These are phyloP conservation scores for Sporothrix curviconia DNA, from an alignment of 2,329 filamentous ascomycete genomes.

Conservation along the genomic window DNA sequence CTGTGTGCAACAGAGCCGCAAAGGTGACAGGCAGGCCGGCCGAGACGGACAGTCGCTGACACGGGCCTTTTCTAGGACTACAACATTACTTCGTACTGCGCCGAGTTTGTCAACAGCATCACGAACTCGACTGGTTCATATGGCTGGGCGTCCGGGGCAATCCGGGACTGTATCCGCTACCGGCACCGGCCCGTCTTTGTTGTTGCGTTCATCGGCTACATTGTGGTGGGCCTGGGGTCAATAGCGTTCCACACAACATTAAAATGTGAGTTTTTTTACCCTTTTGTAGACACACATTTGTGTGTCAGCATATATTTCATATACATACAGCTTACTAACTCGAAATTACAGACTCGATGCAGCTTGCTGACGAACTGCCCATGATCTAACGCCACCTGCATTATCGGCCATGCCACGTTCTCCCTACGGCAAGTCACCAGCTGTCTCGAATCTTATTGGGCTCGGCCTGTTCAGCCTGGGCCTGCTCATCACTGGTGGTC, in stretches of 20 bases:
- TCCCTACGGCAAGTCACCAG: slow-evolving; percentile 54
- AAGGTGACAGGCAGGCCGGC: no score
- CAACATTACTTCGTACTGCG: slow-evolving; percentile 32
- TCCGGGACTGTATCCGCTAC: slow-evolving; percentile 64
- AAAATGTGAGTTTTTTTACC: slow-evolving; percentile 51
- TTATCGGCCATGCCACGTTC: slow-evolving; percentile 63
- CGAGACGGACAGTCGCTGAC: no score
- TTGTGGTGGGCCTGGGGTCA: slow-evolving; percentile 48
- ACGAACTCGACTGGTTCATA: slow-evolving; percentile 80
- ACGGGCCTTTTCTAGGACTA: no score
- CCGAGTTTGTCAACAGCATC: slow-evolving; percentile 50
- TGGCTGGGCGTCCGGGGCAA: slow-evolving; percentile 69
- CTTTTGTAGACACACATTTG: no score
- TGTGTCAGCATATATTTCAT: no score
- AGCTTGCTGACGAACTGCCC: slow-evolving; percentile 52
- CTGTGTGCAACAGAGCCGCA: no score
- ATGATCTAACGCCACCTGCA: slow-evolving; percentile 55
- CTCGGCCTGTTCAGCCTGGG: slow-evolving; percentile 48
- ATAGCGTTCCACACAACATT: slow-evolving; percentile 52
- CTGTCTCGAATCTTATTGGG: slow-evolving; percentile 43
- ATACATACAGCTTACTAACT: no score
- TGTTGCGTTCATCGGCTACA: slow-evolving; percentile 51
- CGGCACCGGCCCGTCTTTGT: slow-evolving; percentile 71
- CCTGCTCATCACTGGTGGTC: slow-evolving; percentile 60
- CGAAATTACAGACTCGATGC: slow-evolving; percentile 53